phyloP scores from a whole-genome alignment of 805 yeast species.

The Zygotorulaspora sp. region DNA sequence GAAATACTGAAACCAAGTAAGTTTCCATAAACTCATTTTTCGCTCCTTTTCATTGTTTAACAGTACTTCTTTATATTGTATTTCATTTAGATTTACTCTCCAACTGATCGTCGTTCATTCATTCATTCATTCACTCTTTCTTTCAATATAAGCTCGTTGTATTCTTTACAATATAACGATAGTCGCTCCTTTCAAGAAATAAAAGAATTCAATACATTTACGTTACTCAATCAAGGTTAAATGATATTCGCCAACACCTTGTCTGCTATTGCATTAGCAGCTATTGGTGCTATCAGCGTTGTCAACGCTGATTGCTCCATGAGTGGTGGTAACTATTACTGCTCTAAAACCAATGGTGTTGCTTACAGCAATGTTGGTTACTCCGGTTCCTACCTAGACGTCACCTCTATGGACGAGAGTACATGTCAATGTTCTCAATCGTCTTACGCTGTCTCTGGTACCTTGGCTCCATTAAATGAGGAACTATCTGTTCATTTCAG shows the following conservation, averaged over 20 bases:
- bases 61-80: background rate
- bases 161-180: conserved; percentile 1
- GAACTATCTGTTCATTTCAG: conserved; percentile 74
- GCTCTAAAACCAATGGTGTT: conserved; percentile 63
- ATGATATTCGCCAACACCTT: conserved; percentile 23
- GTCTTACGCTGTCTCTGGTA: conserved; percentile 53
- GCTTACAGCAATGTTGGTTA: conserved; percentile 71
- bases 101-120: conserved; percentile 32
- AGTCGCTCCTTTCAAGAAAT: conserved; percentile 1
- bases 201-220: background rate
- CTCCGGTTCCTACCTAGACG: conserved; percentile 77
- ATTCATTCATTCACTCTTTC: background rate
- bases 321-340: conserved; percentile 77
- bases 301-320: conserved; percentile 42
- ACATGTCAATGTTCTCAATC: conserved; percentile 67
- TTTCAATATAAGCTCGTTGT: conserved; percentile 2
- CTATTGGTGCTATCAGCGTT: conserved; percentile 22
- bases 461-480: conserved; percentile 61
- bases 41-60: conserved; percentile 2
- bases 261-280: conserved; percentile 28
- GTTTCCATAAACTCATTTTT: background rate
- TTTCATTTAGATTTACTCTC: conserved; percentile 9
- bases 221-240: background rate
- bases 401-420: conserved; percentile 69
- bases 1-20: background rate